phyloP scores from a whole-genome alignment of 805 yeast species.

The Candida parachauliodes region DNA sequence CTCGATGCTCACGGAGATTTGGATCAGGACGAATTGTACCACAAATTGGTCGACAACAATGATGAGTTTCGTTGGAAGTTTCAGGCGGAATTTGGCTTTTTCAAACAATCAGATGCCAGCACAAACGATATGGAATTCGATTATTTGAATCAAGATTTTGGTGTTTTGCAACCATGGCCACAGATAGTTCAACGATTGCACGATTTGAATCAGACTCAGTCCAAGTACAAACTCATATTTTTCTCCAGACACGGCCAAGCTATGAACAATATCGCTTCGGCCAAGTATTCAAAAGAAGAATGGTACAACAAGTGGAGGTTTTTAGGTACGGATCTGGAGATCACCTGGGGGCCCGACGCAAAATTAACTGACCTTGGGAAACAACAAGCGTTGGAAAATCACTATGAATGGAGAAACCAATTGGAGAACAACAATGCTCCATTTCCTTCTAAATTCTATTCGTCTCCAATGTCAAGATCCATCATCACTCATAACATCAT shows the following conservation, averaged over 20 bases:
- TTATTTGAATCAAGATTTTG: constrained; percentile 38
- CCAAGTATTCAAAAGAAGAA: constrained; percentile 45
- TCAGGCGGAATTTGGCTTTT: constrained; percentile 43
- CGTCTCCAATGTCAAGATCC: constrained; percentile 60
- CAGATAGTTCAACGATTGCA: constrained; percentile 24
- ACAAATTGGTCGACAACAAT: constrained; percentile 11
- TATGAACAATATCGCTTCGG: constrained; percentile 51
- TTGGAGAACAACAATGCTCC: constrained; percentile 44
- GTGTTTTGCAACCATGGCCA: constrained; percentile 39
- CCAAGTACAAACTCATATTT: constrained; percentile 44
- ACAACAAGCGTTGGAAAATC: constrained; percentile 48
- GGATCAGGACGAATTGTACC: constrained; percentile 17
- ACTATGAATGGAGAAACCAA: constrained; percentile 39
- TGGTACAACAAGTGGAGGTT: constrained; percentile 56
- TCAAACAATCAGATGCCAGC: constrained; percentile 37
- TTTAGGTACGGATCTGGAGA: constrained; percentile 48
- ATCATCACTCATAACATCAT: constrained; percentile 49
- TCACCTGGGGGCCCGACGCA: constrained; percentile 58
- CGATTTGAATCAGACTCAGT: constrained; percentile 28
- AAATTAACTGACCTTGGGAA: constrained; percentile 50
- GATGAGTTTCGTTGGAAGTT: constrained; percentile 37
- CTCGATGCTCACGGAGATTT: constrained; percentile 25
- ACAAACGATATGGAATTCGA: constrained; percentile 43
- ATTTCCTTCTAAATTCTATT: constrained; percentile 48
- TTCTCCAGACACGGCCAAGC: constrained; percentile 70